Percentiles rank a stretch among this genome's conserved stretches.
These are phyloP conservation scores for Hanseniaspora lachancei DNA, from an alignment of 805 yeast genomes.

Conservation along the genomic window DNA sequence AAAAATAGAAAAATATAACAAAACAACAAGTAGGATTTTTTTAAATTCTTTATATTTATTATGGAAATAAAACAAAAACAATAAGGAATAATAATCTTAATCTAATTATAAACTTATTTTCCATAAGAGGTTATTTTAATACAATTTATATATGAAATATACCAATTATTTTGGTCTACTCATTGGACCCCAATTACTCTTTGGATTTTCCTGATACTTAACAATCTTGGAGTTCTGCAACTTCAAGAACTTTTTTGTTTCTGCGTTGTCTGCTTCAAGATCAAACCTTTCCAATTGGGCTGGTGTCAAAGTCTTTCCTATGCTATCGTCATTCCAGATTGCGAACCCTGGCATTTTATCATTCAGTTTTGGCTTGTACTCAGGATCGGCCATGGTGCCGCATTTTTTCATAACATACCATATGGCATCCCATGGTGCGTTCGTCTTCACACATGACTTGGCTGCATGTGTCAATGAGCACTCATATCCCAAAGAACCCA, in stretches of 20 bases:
- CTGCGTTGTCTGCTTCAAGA: conserved; percentile 31
- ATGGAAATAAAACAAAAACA: neutral
- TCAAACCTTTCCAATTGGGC: conserved; percentile 37
- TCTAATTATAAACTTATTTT: neutral
- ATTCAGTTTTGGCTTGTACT: conserved; percentile 29
- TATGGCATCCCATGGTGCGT: conserved; percentile 72
- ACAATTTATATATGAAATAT: no score
- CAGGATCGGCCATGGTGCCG: conserved; percentile 34
- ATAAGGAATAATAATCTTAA: neutral
- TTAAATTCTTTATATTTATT: no score
- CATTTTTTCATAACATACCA: conserved; percentile 64
- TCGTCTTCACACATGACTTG: conserved; percentile 73
- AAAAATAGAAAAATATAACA: no score
- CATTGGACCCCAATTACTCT: conserved; percentile 95
- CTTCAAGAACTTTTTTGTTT: conserved; percentile 43
- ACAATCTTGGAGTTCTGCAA: conserved; percentile 69
- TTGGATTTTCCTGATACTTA: conserved; percentile 83
- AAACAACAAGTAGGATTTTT: no score
- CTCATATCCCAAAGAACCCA: conserved; percentile 70
- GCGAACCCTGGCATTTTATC: conserved; percentile 46
- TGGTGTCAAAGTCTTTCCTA: conserved; percentile 17
- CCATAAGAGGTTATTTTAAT: neutral
- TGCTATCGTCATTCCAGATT: conserved; percentile 36
- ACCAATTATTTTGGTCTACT: conserved; percentile 44
- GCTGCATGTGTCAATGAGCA: conserved; percentile 84